A percentile compares a stretch with the other conserved stretches of the same genome.
These are phyloP conservation scores for Roridomyces roridus DNA, from an alignment of 768 basidiomycete genomes.

Conservation along the genomic window DNA sequence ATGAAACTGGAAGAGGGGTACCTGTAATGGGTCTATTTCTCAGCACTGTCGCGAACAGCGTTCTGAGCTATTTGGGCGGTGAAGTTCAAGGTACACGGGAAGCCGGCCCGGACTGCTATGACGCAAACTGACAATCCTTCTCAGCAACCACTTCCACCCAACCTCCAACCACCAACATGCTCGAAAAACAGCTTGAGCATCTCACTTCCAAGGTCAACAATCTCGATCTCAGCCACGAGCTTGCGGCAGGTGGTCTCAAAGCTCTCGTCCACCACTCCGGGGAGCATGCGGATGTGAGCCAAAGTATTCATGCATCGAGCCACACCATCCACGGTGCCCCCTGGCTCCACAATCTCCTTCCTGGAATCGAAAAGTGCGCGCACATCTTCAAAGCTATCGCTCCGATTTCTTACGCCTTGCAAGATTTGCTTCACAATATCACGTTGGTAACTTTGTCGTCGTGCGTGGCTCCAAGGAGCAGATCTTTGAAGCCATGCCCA, in stretches of 20 bases:
- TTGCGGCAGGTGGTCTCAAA: slow-evolving; percentile 10
- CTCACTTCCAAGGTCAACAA: not conserved
- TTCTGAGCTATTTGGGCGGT: too few relatives aligned
- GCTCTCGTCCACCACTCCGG: slow-evolving; percentile 37
- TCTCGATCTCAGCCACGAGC: slow-evolving; percentile 4
- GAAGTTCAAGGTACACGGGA: too few relatives aligned
- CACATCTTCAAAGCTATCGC: not conserved
- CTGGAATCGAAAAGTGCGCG: slow-evolving; percentile 58
- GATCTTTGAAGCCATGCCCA: slow-evolving; percentile 78
- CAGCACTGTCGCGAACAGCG: too few relatives aligned
- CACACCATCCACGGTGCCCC: slow-evolving; percentile 34
- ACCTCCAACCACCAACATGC: not conserved
- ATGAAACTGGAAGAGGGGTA: too few relatives aligned
- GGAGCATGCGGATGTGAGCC: slow-evolving; percentile 42
- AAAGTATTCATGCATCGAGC: slow-evolving; percentile 41
- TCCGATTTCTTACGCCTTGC: not conserved
- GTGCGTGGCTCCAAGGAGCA: slow-evolving; percentile 53
- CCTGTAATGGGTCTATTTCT: too few relatives aligned
- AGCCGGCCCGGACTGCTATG: too few relatives aligned
- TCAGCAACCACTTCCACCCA: too few relatives aligned
- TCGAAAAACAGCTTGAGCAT: slow-evolving; percentile 28
- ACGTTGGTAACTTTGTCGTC: slow-evolving; percentile 65
- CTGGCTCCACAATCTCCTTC: slow-evolving; percentile 55
- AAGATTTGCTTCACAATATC: slow-evolving; percentile 52
- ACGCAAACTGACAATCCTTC: too few relatives aligned